Base-by-base conservation (phyloP, 805 yeast species). In the Candida pseudofarinosa region DNA sequence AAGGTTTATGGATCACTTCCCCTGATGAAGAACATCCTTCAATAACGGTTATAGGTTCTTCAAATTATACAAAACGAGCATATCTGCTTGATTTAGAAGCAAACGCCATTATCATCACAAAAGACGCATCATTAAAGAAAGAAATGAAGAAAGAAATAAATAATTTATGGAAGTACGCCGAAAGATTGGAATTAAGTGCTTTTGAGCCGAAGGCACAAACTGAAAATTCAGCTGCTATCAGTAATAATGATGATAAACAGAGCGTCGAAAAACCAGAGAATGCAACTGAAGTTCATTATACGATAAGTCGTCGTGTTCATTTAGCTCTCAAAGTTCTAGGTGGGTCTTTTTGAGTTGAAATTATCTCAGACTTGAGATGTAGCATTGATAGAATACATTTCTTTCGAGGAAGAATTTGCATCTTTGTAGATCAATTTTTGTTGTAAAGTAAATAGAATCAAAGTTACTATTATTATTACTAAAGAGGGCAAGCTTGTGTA, bases 21-120 rank as follows among this genome's bases (percentile, higher is more conserved):
- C 85, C 88, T 0, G 71, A 65, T 2, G 84, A 80, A 37, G 48
- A 52, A 0, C 55, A 58, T 10, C 97, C 97, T 1, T 73, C 83
- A 15, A 65, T 88, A 10, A 87, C 97, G 0, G 79, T 90, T 4
- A 74, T 93, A 39, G 99, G 99, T 0, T 87, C 96, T 0, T 88
- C 97, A 0, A 93, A 93, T 60, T 93, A 89, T 62, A 93, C 99
- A 0, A 79, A 84, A 48, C 73, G 99, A 47, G 90, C 97, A 0
- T 91, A 91, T 56, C 74, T 84, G 2, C 77, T 84, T 45, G 99
- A 93, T 61, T 70, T 93, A 44, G 99, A 93, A 64, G 76, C 91
- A 5, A 91, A 93, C 57, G 95, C 90, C 0, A 68, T 93, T 1
- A 61, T 91, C 1, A 65, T 89, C 12, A 90, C 97, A 1, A 75